Base-by-base conservation (phyloP, 2,329 filamentous ascomycete species). In the Eurotiales sp. region DNA sequence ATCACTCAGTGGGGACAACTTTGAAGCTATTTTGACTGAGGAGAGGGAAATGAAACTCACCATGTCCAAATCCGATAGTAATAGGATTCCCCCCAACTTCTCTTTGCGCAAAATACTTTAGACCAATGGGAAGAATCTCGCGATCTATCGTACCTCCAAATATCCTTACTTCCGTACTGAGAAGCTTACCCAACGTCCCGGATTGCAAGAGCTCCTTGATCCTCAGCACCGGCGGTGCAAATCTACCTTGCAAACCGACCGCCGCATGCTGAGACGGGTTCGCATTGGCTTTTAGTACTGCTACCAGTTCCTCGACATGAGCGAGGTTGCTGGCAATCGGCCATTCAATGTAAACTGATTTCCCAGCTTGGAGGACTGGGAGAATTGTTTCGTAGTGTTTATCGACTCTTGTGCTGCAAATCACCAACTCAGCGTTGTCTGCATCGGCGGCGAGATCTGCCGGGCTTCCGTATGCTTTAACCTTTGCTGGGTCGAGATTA, bases 321-420 rank as follows among this genome's bases (percentile, higher is more conserved):
- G 30, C 10, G 10, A 46, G 4, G 4, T 39, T 46, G 37, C 44
- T 27, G 1, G 44, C 44, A 10, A 46, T 39, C 15, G 44, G 44
- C 44, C 44, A 46, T 37, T 46, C 44, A 23, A 46, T 46, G 11
- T 37, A 46, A 3, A 46, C 44, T 19, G n/a, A 29, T n/a, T 46
- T 46, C 22, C 22, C 44, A 2, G 44, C 32, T 19, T 46, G 21
- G 19, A 46, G 25, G 19, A 30, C 37, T 1, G 30, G 44, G 8
- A 46, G 19, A 39, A 37, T 39, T 12, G 44, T 46, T 11, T 46
- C 44, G 22, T 46, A 46, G 6, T 46, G 44, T 32, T 29, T 46
- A 22, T 46, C 44, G 32, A 46, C 44, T 8, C 44, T 21, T 8
- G 44, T 46, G 19, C 27, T 46, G 44, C 44, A 46, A 25, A 46